Conservation (phyloP, 768 basidiomycete genomes). For the Ramaria rubella region DNA sequence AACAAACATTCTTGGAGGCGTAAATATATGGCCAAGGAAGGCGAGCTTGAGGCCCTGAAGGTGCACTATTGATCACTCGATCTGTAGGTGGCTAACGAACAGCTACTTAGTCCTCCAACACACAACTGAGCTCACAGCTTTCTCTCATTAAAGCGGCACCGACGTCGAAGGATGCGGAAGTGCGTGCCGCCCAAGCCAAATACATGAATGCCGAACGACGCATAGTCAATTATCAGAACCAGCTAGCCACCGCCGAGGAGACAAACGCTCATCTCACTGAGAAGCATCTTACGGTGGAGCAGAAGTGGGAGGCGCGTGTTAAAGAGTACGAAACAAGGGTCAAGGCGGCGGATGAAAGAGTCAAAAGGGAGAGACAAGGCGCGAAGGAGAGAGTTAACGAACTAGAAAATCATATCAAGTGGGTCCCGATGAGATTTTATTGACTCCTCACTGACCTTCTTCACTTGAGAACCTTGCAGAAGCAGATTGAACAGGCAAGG, state of each 20-base stretch:
- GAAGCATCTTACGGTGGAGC: constrained; percentile 66
- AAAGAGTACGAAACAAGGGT: constrained; percentile 82
- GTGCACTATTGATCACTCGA: constrained; percentile 33
- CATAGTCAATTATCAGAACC: constrained; percentile 79
- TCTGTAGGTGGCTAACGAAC: neutral
- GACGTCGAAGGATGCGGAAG: constrained; percentile 57
- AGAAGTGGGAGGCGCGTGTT: constrained; percentile 93
- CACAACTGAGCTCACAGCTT: constrained; percentile 70
- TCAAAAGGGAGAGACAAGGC: constrained; percentile 91
- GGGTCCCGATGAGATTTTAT: constrained; percentile 18
- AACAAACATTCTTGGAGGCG: constrained; percentile 79
- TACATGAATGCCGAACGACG: constrained; percentile 83
- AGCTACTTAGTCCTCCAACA: constrained; percentile 52
- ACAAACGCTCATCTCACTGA: constrained; percentile 68
- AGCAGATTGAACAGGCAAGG: constrained; percentile 73
- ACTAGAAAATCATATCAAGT: constrained; percentile 69
- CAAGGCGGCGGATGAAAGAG: constrained; percentile 81
- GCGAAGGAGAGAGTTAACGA: constrained; percentile 78
- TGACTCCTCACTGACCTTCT: constrained; percentile 1
- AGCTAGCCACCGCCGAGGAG: constrained; percentile 78
- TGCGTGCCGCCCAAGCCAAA: constrained; percentile 62
- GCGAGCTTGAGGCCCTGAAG: constrained; percentile 85
- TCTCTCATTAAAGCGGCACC: constrained; percentile 52
- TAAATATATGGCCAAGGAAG: constrained; percentile 75
- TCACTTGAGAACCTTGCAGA: constrained; percentile 55